A percentile compares a stretch with the other conserved stretches of the same genome.
Conservation (phyloP, 352 stramenopile genomes). For the Phytopythium oedochilum region DNA sequence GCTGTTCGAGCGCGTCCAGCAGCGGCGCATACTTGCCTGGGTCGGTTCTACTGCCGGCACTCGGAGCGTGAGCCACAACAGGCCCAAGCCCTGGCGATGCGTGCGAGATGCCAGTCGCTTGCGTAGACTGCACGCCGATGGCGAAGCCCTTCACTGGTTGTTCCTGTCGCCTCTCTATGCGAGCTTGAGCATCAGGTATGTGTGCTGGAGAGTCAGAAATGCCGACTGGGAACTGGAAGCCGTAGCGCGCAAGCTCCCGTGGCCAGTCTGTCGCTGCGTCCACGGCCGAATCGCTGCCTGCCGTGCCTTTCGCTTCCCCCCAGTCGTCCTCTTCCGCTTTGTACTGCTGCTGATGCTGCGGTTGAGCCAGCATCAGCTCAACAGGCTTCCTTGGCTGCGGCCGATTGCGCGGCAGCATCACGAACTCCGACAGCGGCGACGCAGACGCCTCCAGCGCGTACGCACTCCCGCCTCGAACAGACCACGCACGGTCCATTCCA, state of each 20-base stretch:
- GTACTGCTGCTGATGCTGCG: slow-evolving; percentile 6
- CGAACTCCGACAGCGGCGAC: slow-evolving; percentile 22
- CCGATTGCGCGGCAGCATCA: slow-evolving; percentile 27
- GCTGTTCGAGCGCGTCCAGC: slow-evolving; percentile 23
- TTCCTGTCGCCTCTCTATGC: not conserved
- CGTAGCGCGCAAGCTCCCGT: slow-evolving; percentile 16
- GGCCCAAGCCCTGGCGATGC: not conserved
- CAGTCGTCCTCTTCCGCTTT: not conserved
- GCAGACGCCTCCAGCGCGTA: not conserved
- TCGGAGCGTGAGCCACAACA: not conserved
- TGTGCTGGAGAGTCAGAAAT: not conserved
- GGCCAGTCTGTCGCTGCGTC: not conserved
- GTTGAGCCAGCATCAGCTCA: slow-evolving; percentile 18
- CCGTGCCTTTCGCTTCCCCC: not conserved
- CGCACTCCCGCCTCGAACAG: not conserved
- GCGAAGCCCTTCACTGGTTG: not conserved
- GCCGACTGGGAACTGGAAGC: slow-evolving; percentile 22
- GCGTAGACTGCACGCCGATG: not conserved
- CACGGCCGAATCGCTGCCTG: not conserved
- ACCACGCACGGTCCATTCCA: not conserved
- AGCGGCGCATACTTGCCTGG: not conserved
- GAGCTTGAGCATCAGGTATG: not conserved
- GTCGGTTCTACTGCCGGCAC: not conserved
- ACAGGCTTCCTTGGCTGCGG: slow-evolving; percentile 30
- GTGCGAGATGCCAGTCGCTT: not conserved